Base-by-base conservation (phyloP, 441 rosid species). In the Euphorbia celastroides region DNA sequence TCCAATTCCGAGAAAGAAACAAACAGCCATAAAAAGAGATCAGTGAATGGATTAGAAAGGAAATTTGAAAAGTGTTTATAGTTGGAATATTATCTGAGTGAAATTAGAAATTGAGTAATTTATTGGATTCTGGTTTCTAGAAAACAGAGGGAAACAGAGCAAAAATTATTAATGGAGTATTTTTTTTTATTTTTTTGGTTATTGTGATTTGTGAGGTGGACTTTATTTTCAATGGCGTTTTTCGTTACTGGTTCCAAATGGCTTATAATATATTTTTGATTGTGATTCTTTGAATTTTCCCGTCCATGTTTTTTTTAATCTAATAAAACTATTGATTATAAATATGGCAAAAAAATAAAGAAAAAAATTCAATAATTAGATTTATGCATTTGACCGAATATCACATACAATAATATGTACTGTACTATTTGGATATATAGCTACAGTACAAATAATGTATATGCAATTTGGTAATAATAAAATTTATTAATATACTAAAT, bases 1-100 rank as follows among this genome's bases (percentile, higher is more conserved):
- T 59, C 46, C 28, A 20, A 31, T 61, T 64, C 34, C 34, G 12
- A 38, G 16, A 26, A 70, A 70, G 42, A 65, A 28, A 67, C 57
- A 62, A 72, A 42, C 0, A 1, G 0, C 23, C 50, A 44, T 1
- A 44, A 44, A 14, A 44, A 44, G 2, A 12, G 1, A 44, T 13
- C n/a, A 0, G 5, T 5, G 2, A 7, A 9, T 9, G 38, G 48
- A 30, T 14, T 9, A 2, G 11, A 38, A 55, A 14, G 19, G 17
- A 66, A 52, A 34, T 0, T 16, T 5, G 16, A n/a, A 32, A n/a
- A n/a, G n/a, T n/a, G n/a, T n/a, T n/a, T 30, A 64, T 16, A 58
- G 9, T 5, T 9, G 31, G n/a, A 13, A 41, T 9, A 32, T 61
- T 65, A 60, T 62, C 51, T 54, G 58, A 62, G 26, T 7, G 55